Conservation (phyloP, 2,329 filamentous ascomycete genomes). For the Ophiostoma novo-ulmi region DNA sequence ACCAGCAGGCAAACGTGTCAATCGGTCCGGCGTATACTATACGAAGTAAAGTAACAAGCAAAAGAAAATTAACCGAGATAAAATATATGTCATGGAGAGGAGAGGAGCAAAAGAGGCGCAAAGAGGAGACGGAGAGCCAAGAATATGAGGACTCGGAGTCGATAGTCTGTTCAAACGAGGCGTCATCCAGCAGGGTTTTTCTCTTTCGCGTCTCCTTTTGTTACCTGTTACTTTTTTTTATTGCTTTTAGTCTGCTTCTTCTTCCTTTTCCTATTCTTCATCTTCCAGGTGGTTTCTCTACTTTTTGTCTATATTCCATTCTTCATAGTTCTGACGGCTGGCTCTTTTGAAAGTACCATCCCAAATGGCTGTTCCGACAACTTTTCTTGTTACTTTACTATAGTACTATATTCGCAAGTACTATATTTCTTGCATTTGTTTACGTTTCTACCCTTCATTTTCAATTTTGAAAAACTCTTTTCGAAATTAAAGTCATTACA, state of each 20-base stretch:
- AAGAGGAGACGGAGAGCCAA: background rate
- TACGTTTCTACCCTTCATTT: background rate
- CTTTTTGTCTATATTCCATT: background rate
- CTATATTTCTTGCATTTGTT: background rate
- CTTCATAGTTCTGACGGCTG: background rate
- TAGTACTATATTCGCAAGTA: background rate
- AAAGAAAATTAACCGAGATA: too few species aligned
- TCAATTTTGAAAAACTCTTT: background rate
- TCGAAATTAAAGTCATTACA: conserved; percentile 2
- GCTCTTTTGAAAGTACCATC: background rate
- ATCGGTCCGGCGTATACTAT: background rate
- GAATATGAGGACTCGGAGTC: background rate
- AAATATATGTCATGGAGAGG: background rate
- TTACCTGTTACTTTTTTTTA: background rate
- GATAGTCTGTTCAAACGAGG: background rate
- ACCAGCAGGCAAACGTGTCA: conserved; percentile 10
- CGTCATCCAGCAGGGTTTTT: background rate
- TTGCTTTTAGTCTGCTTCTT: background rate
- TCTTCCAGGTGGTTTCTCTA: background rate
- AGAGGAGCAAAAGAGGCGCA: background rate
- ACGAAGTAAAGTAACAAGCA: too few species aligned
- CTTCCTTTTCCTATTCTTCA: background rate
- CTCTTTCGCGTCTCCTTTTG: background rate
- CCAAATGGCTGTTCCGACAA: background rate
- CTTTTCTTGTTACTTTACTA: background rate